Evolutionary conservation across 2,329 filamentous ascomycete genomes (phyloP).

Genomic region (Chaetomium sp.): DNA sequence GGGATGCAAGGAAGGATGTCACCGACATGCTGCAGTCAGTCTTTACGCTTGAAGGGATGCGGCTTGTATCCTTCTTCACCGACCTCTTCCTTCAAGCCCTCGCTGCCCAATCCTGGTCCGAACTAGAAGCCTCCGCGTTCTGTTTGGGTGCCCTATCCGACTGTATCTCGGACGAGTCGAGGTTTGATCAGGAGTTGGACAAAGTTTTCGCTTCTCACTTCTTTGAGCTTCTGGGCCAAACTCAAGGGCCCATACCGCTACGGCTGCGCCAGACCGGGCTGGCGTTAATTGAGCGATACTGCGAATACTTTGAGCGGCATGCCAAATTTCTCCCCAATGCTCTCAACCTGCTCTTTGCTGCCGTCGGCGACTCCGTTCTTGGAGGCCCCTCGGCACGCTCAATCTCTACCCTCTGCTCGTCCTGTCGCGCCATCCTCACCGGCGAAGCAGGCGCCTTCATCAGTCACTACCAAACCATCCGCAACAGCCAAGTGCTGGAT

Average conservation of each 20-base stretch:
- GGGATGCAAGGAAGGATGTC: slow-evolving; percentile 71
- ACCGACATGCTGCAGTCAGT: slow-evolving; percentile 68
- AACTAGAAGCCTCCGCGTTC: slow-evolving; percentile 55
- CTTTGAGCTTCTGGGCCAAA: slow-evolving; percentile 47
- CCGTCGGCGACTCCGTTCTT: slow-evolving; percentile 56
- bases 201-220: slow-evolving; percentile 57
- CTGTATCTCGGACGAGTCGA: slow-evolving; percentile 51
- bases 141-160: slow-evolving; percentile 64
- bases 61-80: slow-evolving; percentile 51
- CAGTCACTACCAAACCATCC: slow-evolving; percentile 61
- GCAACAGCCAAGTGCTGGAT: slow-evolving; percentile 54
- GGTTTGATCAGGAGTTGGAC: slow-evolving; percentile 52
- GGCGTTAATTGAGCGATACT: slow-evolving; percentile 63
- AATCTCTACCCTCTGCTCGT: slow-evolving; percentile 67
- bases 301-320: slow-evolving; percentile 69
- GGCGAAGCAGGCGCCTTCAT: slow-evolving; percentile 63
- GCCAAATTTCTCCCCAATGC: slow-evolving; percentile 60
- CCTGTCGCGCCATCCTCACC: slow-evolving; percentile 64
- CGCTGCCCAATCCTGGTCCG: slow-evolving; percentile 45
- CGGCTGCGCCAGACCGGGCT: slow-evolving; percentile 63
- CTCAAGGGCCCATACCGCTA: slow-evolving; percentile 48
- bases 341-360: slow-evolving; percentile 67
- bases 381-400: slow-evolving; percentile 66
- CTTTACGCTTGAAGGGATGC: slow-evolving; percentile 54
- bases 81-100: slow-evolving; percentile 48